phyloP scores from a whole-genome alignment of 31 red algal species.

The Pterothamnion heteromorphum region DNA sequence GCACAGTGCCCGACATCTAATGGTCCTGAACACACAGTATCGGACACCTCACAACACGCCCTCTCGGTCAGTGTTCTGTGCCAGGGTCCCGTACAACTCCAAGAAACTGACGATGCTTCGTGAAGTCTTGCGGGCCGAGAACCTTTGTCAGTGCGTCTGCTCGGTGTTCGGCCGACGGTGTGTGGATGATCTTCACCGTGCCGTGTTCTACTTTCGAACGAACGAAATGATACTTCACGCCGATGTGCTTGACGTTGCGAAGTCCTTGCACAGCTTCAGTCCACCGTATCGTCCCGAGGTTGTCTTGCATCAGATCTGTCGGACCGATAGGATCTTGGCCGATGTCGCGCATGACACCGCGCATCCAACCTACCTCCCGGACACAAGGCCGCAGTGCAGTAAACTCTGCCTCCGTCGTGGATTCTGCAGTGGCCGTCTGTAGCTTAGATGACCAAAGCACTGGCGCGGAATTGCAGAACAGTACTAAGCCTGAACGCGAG shows the following conservation, averaged over 20 bases:
- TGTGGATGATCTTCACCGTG: neutral
- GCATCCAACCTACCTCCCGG: slow-evolving; percentile 8
- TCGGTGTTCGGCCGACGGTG: neutral
- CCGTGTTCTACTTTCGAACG: neutral
- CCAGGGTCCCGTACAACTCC: too few species aligned
- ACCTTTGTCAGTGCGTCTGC: slow-evolving; percentile 19
- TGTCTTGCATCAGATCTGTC: slow-evolving; percentile 32
- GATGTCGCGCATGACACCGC: slow-evolving; percentile 8
- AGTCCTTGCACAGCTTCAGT: neutral
- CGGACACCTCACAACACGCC: too few species aligned
- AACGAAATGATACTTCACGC: slow-evolving; percentile 20
- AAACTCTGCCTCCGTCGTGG: slow-evolving; percentile 41
- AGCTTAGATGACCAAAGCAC: slow-evolving; percentile 34
- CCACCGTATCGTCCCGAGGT: slow-evolving; percentile 28
- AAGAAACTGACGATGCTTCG: neutral
- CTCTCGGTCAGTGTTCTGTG: too few species aligned
- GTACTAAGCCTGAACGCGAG: neutral
- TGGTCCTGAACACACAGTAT: too few species aligned
- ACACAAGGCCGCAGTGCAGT: neutral
- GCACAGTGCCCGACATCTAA: too few species aligned
- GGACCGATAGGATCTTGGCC: neutral
- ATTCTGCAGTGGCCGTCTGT: neutral
- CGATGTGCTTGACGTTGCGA: slow-evolving; percentile 39
- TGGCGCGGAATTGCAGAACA: neutral
- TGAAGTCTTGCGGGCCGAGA: neutral